Conservation (phyloP, 495 filamentous ascomycete genomes). For the Delitschia confertaspora region DNA sequence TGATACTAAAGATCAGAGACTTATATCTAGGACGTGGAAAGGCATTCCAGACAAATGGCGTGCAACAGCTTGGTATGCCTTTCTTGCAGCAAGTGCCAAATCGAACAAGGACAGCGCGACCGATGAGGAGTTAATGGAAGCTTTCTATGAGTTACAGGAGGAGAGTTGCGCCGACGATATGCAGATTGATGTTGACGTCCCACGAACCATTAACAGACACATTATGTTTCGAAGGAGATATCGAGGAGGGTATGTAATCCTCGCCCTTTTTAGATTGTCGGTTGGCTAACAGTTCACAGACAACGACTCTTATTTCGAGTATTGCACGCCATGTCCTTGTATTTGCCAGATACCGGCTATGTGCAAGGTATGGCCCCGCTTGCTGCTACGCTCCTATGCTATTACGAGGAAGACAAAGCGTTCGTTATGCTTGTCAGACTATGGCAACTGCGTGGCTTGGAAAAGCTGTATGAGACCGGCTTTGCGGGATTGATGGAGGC, state of each 20-base stretch:
- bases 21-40: conserved; percentile 92
- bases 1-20: conserved; percentile 70
- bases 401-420: conserved; percentile 87
- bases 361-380: conserved; percentile 97
- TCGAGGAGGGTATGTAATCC: conserved; percentile 40
- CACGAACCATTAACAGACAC: conserved; percentile 87
- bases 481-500: conserved; percentile 85
- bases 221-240: conserved; percentile 97
- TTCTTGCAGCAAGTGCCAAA: conserved; percentile 76
- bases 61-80: conserved; percentile 87
- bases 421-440: conserved; percentile 93
- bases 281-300: conserved; percentile 45
- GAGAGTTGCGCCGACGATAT: conserved; percentile 79
- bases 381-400: conserved; percentile 87
- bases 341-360: conserved; percentile 87
- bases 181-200: conserved; percentile 96
- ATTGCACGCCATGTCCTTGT: conserved; percentile 80
- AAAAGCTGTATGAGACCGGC: conserved; percentile 71
- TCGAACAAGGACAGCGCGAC: conserved; percentile 48
- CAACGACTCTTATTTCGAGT: conserved; percentile 90
- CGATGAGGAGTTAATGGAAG: conserved; percentile 61
- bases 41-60: conserved; percentile 97
- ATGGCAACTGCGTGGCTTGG: conserved; percentile 81
- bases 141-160: conserved; percentile 56
- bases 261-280: not conserved